Evolutionary conservation across 495 filamentous ascomycete species (phyloP), one percentile per base, ranked within the genome.

Genomic region (Penicillium tannophilum): DNA sequence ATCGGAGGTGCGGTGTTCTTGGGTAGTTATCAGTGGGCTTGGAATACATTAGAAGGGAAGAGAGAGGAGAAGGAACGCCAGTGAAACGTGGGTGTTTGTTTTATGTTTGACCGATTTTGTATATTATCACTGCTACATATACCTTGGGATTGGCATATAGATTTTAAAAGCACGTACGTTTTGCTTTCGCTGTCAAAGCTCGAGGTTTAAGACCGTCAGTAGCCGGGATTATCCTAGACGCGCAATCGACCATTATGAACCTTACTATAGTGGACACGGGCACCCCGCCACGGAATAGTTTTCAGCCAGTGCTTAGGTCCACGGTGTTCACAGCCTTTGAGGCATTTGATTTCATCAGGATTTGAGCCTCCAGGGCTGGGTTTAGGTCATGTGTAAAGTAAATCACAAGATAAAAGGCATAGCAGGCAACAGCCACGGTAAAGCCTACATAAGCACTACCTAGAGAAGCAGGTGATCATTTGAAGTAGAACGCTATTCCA

Each of bases 1-100:
- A 87, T 86, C 59, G 94, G 94, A 4, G 94, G 94, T 14, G 92
- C 93, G 2, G 88, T 99, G 36, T 99, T 99, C 76, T 73, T 99
- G 71, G 94, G 94, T 1, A 96, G 90, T 65, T 99, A 97, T 75
- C 92, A 98, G 74, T 93, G 86, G 84, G 91, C 90, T 41, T 88
- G 84, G 63, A 94, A 92, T 79, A 76, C 82, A 8, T 67, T 96
- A 56, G 84, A 82, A 54, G 72, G 76, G 5, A 63, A 66, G 64
- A 59, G 49, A 57, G 46, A 52, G 43, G 46, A 33, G 60, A 60
- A 61, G 48, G 63, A 68, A 30, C 52, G 62, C 44, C 49, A 39
- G 48, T 53, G 19, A 41, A 14, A 14, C 6, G n/a, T 17, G 20
- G 20, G 20, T 23, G 20, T 35, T 47, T 23, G 39, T 20, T 31